Evolutionary conservation across 169 alveolate genomes (phyloP), one percentile per base, ranked within the genome.

Genomic region (Cryptosporidium parvum): DNA sequence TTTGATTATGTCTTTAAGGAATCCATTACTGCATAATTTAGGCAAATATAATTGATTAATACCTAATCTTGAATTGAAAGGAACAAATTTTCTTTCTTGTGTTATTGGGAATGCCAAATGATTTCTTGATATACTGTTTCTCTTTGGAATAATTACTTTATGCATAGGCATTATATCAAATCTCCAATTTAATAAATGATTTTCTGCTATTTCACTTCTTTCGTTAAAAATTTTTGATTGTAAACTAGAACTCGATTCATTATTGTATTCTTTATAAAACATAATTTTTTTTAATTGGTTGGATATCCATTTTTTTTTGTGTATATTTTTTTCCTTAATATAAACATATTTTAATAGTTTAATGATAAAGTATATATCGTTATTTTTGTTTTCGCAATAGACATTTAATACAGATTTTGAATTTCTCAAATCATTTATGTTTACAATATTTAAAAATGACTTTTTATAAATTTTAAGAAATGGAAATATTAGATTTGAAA

Each of bases 381-480:
- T 45, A 3, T 51, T 52, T 14, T 53, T 56, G 2, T 48, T 48
- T 7, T 58, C 58, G 31, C 42, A 1, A 73, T 73, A 73, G 33
- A 58, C 29, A 52, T 73, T 26, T 21, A 53, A 52, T 10, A 29
- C 56, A 16, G 3, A 7, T 14, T 39, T 73, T 29, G 52, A 12
- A 56, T 23, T 58, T 10, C 58, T 73, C 0, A 14, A 26, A 37
- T 29, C 70, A 21, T 37, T 62, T 33, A 23, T 29, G 1, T 73
- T 73, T 21, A 35, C 44, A 33, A 62, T 8, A 52, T 73, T n/a
- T 56, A 73, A 9, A 52, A 59, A 7, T 31, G 86, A 73, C n/a
- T 73, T 18, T 29, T 73, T 73, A 16, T 56, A 73, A 56, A 52
- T 29, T 12, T 51, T 73, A 23, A 73, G 21, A 59, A 73, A 73